Evolutionary conservation across 2,329 filamentous ascomycete genomes (phyloP), one percentile per base, ranked within the genome.

Genomic region (Arthroderma sp.): DNA sequence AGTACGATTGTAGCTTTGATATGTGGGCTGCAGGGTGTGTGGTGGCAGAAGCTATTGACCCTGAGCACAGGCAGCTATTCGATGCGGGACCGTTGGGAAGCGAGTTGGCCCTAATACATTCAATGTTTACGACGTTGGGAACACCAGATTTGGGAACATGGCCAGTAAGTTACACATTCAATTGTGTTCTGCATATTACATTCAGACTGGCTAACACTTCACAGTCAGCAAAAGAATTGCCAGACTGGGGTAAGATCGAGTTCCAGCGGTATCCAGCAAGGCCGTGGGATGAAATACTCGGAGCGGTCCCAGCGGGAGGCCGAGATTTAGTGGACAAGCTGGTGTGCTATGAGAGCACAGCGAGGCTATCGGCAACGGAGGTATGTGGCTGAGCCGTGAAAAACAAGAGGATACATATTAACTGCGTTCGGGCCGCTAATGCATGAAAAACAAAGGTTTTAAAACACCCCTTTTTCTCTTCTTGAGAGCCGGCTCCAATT

Each of bases 1-100:
- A 70, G 0, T 98, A 98, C 58, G 75, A 73, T 2, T 61, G 75
- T 0, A 71, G 75, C 6, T 72, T 96, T 2, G 91, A 98, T 61
- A 78, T 96, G 65, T 98, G 93, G 91, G 83, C 80, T 3, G 74
- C 83, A 0, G 91, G 93, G 1, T 82, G 82, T 50, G 82, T 94
- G 56, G 75, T 93, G 7, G 84, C 86, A 4, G 88, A 96, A 63
- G 67, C 84, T 62, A 58, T 79, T 67, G 57, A 72, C 61, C 50
- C 71, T 52, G 51, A 71, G 59, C 53, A 78, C 66, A 38, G 66
- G 48, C 73, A 82, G 0, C 69, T 96, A 1, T 96, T 98, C 54
- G 82, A 91, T 58, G 85, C 86, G 3, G 83, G 86, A 1, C 86
- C 94, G 54, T 74, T 96, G 42, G 91, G 93, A 0, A 96, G 85